Conservation (phyloP, 805 yeast species). For the Ogataea nonfermentans region DNA sequence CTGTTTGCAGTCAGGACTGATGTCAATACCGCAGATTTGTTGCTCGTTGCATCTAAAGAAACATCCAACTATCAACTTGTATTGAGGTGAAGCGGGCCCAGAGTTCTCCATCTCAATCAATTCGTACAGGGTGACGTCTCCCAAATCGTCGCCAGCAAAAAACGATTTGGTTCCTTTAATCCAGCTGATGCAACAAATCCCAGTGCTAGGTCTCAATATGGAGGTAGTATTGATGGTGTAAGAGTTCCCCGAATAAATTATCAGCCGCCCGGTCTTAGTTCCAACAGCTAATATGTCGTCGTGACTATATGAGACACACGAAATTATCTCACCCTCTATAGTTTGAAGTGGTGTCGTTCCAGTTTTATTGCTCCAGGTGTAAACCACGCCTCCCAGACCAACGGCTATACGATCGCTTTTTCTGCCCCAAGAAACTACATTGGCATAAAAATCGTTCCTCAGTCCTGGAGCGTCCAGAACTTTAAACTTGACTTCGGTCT, state of each 20-base stretch:
- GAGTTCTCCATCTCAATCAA: slow-evolving; percentile 14
- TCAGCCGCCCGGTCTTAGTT: slow-evolving; percentile 53
- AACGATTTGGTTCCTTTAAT: slow-evolving; percentile 42
- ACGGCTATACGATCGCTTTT: slow-evolving; percentile 53
- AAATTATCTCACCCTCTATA: slow-evolving; percentile 42
- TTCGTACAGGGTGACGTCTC: slow-evolving; percentile 50
- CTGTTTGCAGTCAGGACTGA: slow-evolving; percentile 51
- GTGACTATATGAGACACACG: slow-evolving; percentile 57
- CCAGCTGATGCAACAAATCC: slow-evolving; percentile 65
- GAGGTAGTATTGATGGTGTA: slow-evolving; percentile 19
- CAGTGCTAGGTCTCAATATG: slow-evolving; percentile 34
- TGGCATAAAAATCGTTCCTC: slow-evolving; percentile 75
- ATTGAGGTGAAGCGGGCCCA: slow-evolving; percentile 6
- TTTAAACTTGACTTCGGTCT: slow-evolving; percentile 44
- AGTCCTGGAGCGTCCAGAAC: slow-evolving; percentile 69
- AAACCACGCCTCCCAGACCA: slow-evolving; percentile 59
- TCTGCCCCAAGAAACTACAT: slow-evolving; percentile 70
- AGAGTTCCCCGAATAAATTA: slow-evolving; percentile 34
- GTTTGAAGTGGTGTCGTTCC: slow-evolving; percentile 47
- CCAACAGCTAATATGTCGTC: slow-evolving; percentile 52
- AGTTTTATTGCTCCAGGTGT: slow-evolving; percentile 57
- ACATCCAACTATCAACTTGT: slow-evolving; percentile 19
- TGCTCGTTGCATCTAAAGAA: slow-evolving; percentile 49
- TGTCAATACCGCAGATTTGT: slow-evolving; percentile 65
- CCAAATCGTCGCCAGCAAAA: slow-evolving; percentile 64